phyloP scores from a whole-genome alignment of 176 grass and related monocot genomes.

The Pharus latifolius region DNA sequence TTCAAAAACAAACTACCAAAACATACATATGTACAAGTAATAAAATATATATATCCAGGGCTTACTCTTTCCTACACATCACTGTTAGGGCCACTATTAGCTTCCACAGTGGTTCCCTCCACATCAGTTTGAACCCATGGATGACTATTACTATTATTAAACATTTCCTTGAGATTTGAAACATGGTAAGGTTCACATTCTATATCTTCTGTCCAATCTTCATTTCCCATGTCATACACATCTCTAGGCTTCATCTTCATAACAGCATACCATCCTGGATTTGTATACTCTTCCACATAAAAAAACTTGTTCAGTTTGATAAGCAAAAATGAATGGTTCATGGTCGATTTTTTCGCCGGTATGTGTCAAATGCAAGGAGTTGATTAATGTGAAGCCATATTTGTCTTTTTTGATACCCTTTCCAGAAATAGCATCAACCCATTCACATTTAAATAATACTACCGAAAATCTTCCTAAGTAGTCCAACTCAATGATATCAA shows the following conservation, averaged over 20 bases:
- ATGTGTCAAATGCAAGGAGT: constrained; percentile 1
- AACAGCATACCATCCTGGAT: background rate
- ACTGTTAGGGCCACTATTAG: no score
- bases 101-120: background rate
- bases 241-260: background rate
- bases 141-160: background rate
- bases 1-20: no score
- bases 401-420: background rate
- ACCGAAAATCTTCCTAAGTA: background rate
- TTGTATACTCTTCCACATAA: background rate
- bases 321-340: constrained; percentile 8
- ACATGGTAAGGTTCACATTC: background rate
- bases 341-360: background rate
- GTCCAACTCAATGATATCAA: constrained; percentile 10
- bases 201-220: constrained; percentile 13
- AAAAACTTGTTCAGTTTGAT: constrained; percentile 15
- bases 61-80: no score
- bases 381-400: constrained; percentile 3
- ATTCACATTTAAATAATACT: constrained; percentile 25
- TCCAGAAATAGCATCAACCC: background rate
- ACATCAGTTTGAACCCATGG: background rate
- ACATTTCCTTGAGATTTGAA: background rate
- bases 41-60: no score
- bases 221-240: background rate
- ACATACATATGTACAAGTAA: no score